Evolutionary conservation across 768 basidiomycete genomes (phyloP).

Genomic region (Naganishia vishniacii): DNA sequence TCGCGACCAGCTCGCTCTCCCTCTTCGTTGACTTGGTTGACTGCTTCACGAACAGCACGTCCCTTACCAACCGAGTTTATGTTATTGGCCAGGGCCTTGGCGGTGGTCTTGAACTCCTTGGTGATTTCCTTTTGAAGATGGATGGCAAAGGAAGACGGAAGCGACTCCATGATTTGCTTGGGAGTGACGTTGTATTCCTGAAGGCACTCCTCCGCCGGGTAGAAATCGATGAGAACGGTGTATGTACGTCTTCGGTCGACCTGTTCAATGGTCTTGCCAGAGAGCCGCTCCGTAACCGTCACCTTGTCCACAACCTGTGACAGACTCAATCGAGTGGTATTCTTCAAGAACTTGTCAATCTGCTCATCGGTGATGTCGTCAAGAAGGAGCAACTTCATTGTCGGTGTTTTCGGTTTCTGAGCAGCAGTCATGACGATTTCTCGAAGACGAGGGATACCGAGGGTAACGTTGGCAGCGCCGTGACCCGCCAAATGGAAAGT

Average conservation of each 20-base stretch:
- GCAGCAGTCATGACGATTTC: conserved; percentile 99
- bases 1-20: conserved; percentile 52
- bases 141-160: conserved; percentile 69
- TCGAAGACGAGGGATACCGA: conserved; percentile 95
- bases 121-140: conserved; percentile 79
- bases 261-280: conserved; percentile 52
- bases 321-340: conserved; percentile 74
- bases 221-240: conserved; percentile 74
- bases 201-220: conserved; percentile 74
- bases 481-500: conserved; percentile 99
- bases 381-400: conserved; percentile 78
- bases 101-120: conserved; percentile 76
- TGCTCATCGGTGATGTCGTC: conserved; percentile 56
- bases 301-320: conserved; percentile 83
- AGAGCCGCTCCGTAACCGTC: conserved; percentile 70
- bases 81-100: conserved; percentile 70
- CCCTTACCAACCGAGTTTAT: conserved; percentile 66
- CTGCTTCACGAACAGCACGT: conserved; percentile 31
- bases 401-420: conserved; percentile 89
- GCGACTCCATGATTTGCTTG: conserved; percentile 64
- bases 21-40: conserved; percentile 51
- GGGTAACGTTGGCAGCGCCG: conserved; percentile 96
- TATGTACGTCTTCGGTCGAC: conserved; percentile 71
- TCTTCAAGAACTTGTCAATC: conserved; percentile 75
- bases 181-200: conserved; percentile 73